phyloP scores from a whole-genome alignment of 139 green algal genomes.

The Chlorella sp. region DNA sequence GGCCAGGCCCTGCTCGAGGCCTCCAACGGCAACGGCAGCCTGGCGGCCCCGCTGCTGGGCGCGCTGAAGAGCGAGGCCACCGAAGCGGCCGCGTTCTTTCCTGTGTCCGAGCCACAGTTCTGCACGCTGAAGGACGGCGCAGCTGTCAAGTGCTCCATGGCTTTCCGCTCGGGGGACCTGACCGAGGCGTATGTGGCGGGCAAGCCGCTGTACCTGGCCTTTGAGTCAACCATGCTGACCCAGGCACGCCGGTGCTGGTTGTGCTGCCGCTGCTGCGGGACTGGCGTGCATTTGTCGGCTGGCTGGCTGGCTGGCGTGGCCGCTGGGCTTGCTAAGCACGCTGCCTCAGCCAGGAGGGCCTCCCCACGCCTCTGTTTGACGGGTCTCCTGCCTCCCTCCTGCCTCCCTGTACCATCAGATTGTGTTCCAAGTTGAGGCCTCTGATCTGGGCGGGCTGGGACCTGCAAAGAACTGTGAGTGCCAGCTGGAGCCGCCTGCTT shows the following conservation, averaged over 20 bases:
- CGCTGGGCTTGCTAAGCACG: neutral
- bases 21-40: too few relatives aligned
- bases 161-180: slow-evolving; percentile 5
- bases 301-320: too few relatives aligned
- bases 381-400: neutral
- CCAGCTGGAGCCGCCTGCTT: too few relatives aligned
- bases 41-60: too few relatives aligned
- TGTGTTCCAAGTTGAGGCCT: slow-evolving; percentile 15
- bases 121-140: slow-evolving; percentile 34
- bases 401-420: neutral
- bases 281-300: too few relatives aligned
- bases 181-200: neutral
- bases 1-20: too few relatives aligned
- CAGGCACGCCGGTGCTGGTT: neutral
- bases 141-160: slow-evolving; percentile 31
- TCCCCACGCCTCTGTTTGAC: neutral
- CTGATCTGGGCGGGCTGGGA: slow-evolving; percentile 34
- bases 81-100: neutral
- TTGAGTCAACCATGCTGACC: slow-evolving; percentile 12
- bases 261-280: too few relatives aligned
- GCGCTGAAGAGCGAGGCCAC: neutral
- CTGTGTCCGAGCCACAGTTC: slow-evolving; percentile 10
- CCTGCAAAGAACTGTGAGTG: slow-evolving; percentile 43
- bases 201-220: slow-evolving; percentile 10
- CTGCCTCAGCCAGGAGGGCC: neutral